Percentiles rank a stretch among this genome's conserved stretches.
These are phyloP conservation scores for Sphagnum tenellum DNA, from an alignment of 225 moss, liverwort and hornwort species.

Conservation along the genomic window DNA sequence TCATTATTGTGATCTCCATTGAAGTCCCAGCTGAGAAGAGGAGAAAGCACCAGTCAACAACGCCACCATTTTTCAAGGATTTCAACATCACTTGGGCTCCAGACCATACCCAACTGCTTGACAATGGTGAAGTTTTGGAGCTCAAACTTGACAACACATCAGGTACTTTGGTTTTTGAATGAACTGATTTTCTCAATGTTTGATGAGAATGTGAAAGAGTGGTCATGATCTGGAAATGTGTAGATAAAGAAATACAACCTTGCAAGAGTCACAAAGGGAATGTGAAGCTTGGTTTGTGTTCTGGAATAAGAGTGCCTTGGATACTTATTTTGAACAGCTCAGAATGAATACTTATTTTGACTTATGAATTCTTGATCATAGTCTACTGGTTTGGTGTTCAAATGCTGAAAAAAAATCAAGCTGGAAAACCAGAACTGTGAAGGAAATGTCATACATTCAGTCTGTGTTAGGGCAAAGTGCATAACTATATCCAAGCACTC, in stretches of 20 bases:
- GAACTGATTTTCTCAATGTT: background rate
- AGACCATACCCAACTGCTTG: conserved; percentile 35
- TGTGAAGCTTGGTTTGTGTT: background rate
- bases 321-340: background rate
- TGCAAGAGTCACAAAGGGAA: too few species aligned
- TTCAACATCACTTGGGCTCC: conserved; percentile 39
- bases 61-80: conserved; percentile 20
- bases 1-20: conserved; percentile 24
- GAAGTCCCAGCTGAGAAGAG: conserved; percentile 11
- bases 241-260: too few species aligned
- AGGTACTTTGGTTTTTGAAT: conserved; percentile 14
- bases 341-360: background rate
- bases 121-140: conserved; percentile 33
- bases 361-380: too few species aligned
- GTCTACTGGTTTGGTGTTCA: too few species aligned
- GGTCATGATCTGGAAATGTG: too few species aligned
- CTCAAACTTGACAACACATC: conserved; percentile 41
- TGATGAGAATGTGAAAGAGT: background rate
- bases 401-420: too few species aligned
- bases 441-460: too few species aligned
- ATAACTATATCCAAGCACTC: too few species aligned
- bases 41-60: conserved; percentile 1
- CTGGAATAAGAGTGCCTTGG: background rate
- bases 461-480: too few species aligned
- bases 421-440: too few species aligned